Base-by-base conservation (phyloP, 371 early-diverging fungal genomes). In the Mucor sp. region DNA sequence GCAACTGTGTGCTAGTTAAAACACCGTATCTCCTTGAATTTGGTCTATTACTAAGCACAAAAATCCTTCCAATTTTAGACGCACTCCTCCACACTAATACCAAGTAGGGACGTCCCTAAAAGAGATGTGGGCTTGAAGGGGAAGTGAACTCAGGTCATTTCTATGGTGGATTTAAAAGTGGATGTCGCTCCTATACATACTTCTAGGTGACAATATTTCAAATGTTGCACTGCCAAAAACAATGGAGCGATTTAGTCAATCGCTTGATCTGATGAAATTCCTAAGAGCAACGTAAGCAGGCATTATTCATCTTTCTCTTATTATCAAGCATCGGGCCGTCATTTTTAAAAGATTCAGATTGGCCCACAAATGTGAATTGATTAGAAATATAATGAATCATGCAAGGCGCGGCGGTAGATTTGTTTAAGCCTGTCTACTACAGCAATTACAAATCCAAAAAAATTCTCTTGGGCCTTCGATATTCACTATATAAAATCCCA, bases 351-450 rank as follows among this genome's bases (percentile, higher is more conserved):
- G 2, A n/a, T 19, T 43, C 17, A 60, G 61, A 60, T 60, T 60
- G 61, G 61, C 30, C 28, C 25, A 41, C 23, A 47, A 11, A 43
- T 25, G 21, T 32, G 21, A 62, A 50, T 47, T 62, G 62, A 47
- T 62, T 62, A 62, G 62, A 62, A 62, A 61, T 61, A 39, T 44
- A 25, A 23, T 60, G 60, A 61, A 62, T 62, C 62, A 62, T 62
- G 62, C 62, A 62, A 50, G 60, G 59, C 59, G 48, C 53, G 60
- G 66, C 48, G 41, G 47, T 37, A 60, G 4, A 60, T 59, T 61
- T 50, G 21, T 50, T 61, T 47, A 61, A 41, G 60, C 59, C 28
- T 58, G 19, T 27, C 39, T 12, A n/a, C 39, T 58, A 32, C 37
- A 23, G 37, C 28, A 60, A 64, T 64, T 58, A 64, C 27, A 65